Evolutionary conservation across 805 yeast genomes (phyloP).

Genomic region (Pichia californica): DNA sequence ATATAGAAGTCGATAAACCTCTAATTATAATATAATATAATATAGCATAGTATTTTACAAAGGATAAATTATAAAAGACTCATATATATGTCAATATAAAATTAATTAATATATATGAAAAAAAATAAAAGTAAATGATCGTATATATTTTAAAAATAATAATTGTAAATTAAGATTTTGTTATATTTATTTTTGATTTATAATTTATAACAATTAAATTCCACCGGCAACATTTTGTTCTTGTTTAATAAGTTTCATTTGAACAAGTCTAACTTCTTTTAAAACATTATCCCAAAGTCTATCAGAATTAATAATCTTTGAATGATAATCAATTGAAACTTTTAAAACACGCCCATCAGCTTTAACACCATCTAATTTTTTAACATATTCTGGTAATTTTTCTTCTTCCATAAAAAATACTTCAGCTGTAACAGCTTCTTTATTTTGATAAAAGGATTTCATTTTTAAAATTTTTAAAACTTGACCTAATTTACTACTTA

Average conservation of each 20-base stretch:
- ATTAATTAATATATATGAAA: no score
- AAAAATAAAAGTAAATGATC: no score
- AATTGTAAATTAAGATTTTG: no score
- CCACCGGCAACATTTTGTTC: no score
- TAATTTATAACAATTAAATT: no score
- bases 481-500: slow-evolving; percentile 18
- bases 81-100: no score
- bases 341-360: slow-evolving; percentile 15
- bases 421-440: slow-evolving; percentile 15
- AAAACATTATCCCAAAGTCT: slow-evolving; percentile 10
- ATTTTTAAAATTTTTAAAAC: slow-evolving; percentile 14
- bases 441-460: neutral
- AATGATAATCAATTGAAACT: slow-evolving; percentile 8
- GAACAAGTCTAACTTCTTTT: slow-evolving; percentile 8
- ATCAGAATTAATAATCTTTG: slow-evolving; percentile 10
- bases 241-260: neutral
- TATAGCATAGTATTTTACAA: no score
- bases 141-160: no score
- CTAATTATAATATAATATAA: no score
- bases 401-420: slow-evolving; percentile 13
- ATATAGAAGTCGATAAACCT: no score
- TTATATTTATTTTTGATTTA: no score
- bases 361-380: slow-evolving; percentile 7
- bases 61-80: no score
- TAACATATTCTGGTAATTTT: slow-evolving; percentile 6